Conservation (phyloP, 768 basidiomycete genomes). For the Xanthoconium stramineum region DNA sequence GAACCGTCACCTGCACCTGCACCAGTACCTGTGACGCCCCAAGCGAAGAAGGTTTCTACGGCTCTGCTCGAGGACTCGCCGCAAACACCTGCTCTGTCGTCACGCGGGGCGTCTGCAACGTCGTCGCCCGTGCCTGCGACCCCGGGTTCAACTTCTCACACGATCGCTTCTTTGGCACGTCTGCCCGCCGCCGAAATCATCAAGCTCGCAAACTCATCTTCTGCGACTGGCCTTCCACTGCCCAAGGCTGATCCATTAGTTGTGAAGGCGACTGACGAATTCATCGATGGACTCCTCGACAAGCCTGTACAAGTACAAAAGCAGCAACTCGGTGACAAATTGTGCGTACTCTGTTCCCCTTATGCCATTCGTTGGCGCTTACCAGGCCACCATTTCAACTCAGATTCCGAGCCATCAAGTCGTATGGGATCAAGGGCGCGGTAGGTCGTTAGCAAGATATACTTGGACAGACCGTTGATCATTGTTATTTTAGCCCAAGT, state of each 20-base stretch:
- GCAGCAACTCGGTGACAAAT: conserved; percentile 76
- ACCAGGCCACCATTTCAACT: conserved; percentile 16
- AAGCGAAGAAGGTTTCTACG: conserved; percentile 51
- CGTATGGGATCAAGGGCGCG: conserved; percentile 78
- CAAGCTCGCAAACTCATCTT: conserved; percentile 52
- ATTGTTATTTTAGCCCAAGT: conserved; percentile 55
- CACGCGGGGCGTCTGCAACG: conserved; percentile 66
- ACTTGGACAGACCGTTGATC: not conserved
- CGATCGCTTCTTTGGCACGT: conserved; percentile 66
- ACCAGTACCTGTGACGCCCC: conserved; percentile 56
- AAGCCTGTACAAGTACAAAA: conserved; percentile 63
- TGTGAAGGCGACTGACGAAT: conserved; percentile 66
- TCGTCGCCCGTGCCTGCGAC: conserved; percentile 69
- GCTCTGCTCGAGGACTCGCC: conserved; percentile 49
- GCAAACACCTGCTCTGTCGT: conserved; percentile 74
- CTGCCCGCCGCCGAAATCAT: conserved; percentile 77
- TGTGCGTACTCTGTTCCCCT: conserved; percentile 41
- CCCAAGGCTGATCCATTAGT: conserved; percentile 71
- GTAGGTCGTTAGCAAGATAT: conserved; percentile 39
- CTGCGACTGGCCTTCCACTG: conserved; percentile 48
- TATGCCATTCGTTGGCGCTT: conserved; percentile 15
- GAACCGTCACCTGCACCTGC: conserved; percentile 17
- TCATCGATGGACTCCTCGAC: conserved; percentile 58
- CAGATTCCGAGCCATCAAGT: conserved; percentile 61
- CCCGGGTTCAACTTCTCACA: conserved; percentile 49